A percentile compares a stretch with the other conserved stretches of the same genome.
These are phyloP conservation scores for Penicillium rolfsii DNA, from an alignment of 2,329 filamentous ascomycete genomes.

Conservation along the genomic window DNA sequence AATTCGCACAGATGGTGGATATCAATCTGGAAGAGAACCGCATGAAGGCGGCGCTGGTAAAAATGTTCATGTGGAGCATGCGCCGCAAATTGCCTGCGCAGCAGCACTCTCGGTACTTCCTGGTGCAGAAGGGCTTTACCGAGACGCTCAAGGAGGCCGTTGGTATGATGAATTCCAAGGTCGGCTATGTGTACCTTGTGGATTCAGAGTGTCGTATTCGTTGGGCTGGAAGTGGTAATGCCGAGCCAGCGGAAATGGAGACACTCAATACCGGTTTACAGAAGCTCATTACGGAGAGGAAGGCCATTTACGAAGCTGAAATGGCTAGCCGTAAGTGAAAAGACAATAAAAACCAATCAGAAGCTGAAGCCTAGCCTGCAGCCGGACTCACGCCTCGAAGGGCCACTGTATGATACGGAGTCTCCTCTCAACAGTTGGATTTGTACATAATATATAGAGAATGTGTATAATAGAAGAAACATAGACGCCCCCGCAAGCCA, in stretches of 20 bases:
- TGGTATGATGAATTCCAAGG: conserved; percentile 81
- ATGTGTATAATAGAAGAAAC: conserved; percentile 32
- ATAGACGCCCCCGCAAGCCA: conserved; percentile 21
- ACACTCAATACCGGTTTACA: conserved; percentile 47
- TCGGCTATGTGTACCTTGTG: conserved; percentile 90
- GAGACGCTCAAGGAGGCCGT: conserved; percentile 62
- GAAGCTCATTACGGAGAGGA: conserved; percentile 49
- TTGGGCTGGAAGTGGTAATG: conserved; percentile 78
- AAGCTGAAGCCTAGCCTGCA: conserved; percentile 9
- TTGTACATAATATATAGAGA: conserved; percentile 34
- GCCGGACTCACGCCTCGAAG: neutral
- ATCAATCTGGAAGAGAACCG: conserved; percentile 86
- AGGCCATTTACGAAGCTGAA: conserved; percentile 19
- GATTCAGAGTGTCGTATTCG: conserved; percentile 86
- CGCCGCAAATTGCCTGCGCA: conserved; percentile 52
- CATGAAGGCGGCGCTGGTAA: conserved; percentile 63
- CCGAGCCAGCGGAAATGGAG: conserved; percentile 46
- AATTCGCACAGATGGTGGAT: conserved; percentile 73
- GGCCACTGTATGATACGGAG: neutral
- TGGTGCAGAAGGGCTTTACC: conserved; percentile 60
- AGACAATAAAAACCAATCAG: neutral
- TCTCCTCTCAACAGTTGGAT: conserved; percentile 26
- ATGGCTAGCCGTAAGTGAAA: neutral
- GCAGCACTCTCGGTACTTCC: conserved; percentile 62
- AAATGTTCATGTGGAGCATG: conserved; percentile 57